Evolutionary conservation across 148 eudicot species (phyloP).

Genomic region (Dysphania ambrosioides): DNA sequence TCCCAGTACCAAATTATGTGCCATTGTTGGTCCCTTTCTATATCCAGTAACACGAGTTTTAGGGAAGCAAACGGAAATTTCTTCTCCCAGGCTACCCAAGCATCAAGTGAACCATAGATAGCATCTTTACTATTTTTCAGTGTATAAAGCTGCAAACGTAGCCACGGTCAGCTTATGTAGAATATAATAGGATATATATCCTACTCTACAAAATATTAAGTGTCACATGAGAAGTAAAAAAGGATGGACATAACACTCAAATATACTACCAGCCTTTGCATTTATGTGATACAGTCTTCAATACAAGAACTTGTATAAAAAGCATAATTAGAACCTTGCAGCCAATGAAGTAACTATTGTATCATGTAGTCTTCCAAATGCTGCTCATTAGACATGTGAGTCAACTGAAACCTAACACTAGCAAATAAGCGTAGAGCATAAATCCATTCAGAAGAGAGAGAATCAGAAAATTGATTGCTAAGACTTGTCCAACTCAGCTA

Average conservation of each 20-base stretch:
- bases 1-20: slow-evolving; percentile 52
- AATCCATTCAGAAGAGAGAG: neutral
- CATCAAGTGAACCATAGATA: slow-evolving; percentile 73
- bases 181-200: neutral
- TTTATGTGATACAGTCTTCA: neutral
- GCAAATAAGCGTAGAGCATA: neutral
- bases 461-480: neutral
- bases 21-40: slow-evolving; percentile 90
- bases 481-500: neutral
- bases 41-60: slow-evolving; percentile 53
- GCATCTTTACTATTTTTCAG: slow-evolving; percentile 65
- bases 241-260: neutral
- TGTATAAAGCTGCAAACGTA: slow-evolving; percentile 41
- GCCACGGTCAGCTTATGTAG: neutral
- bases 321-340: neutral
- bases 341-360: neutral
- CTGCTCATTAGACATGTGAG: neutral
- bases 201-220: neutral
- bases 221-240: neutral
- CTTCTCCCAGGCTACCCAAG: slow-evolving; percentile 91
- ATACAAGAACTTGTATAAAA: neutral
- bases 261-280: neutral
- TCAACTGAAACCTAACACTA: too few species aligned
- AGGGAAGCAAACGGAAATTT: slow-evolving; percentile 73
- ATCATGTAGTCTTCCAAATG: neutral